Conservation (phyloP, 192 early-diverging fungal genomes). For the Coemansia sp. region DNA sequence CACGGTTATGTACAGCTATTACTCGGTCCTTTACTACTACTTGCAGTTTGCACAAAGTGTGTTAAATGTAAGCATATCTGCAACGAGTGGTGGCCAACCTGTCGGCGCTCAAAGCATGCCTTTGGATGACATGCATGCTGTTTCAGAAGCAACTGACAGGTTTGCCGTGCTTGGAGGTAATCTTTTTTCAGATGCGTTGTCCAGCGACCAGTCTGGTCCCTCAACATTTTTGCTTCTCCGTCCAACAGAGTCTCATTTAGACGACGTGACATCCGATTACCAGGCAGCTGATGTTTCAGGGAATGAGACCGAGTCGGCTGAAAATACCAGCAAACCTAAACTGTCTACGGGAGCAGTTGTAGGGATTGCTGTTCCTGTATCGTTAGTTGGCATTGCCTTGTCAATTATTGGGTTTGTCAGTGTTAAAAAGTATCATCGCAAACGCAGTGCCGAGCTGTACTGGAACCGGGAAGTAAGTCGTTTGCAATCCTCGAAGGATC, state of each 20-base stretch:
- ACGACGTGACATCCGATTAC: not conserved
- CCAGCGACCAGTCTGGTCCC: not conserved
- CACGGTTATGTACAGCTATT: not conserved
- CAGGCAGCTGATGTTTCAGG: not conserved
- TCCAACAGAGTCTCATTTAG: not conserved
- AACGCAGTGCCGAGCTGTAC: not conserved
- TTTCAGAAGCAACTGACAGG: not conserved
- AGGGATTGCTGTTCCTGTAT: not conserved
- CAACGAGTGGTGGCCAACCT: not conserved
- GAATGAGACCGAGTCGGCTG: not conserved
- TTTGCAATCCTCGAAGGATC: not conserved
- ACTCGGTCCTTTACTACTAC: not conserved
- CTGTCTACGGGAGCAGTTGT: not conserved
- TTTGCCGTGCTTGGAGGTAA: not conserved
- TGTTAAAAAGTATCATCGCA: not conserved
- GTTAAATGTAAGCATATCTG: not conserved
- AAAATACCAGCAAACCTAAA: not conserved
- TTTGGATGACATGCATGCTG: not conserved
- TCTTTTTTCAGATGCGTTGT: not conserved
- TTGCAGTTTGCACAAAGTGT: not conserved
- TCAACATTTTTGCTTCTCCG: not conserved
- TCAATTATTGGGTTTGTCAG: not conserved
- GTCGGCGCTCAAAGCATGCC: not conserved
- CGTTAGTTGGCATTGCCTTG: not conserved
- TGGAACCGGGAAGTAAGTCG: not conserved